phyloP scores from a whole-genome alignment of 2,329 filamentous ascomycete species.

The Scytalidium lignicola region DNA sequence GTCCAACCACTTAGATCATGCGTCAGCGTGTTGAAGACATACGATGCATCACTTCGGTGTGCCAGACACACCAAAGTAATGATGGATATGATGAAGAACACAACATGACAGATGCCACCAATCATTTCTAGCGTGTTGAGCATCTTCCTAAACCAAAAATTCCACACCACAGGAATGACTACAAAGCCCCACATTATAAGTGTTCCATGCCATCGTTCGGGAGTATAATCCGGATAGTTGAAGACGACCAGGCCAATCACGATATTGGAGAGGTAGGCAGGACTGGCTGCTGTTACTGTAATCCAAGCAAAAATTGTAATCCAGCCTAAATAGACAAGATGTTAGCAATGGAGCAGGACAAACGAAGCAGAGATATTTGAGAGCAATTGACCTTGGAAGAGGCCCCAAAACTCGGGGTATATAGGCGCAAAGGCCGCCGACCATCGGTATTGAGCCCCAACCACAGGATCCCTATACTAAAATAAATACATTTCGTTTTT shows the following conservation, averaged over 20 bases:
- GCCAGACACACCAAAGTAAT: constrained; percentile 28
- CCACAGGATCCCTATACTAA: neutral
- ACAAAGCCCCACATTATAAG: constrained; percentile 37
- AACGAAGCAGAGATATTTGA: neutral
- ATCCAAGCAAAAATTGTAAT: constrained; percentile 7
- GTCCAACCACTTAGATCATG: constrained; percentile 23
- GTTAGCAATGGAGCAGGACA: neutral
- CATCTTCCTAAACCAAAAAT: constrained; percentile 32
- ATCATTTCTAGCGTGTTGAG: constrained; percentile 36
- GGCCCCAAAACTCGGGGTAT: constrained; percentile 6
- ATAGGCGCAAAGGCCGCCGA: constrained; percentile 8
- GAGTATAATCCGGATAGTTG: constrained; percentile 31
- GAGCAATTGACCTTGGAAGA: constrained; percentile 6
- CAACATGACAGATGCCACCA: constrained; percentile 36
- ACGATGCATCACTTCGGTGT: constrained; percentile 9
- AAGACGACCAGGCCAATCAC: constrained; percentile 2
- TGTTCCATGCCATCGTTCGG: constrained; percentile 36
- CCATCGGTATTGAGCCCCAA: constrained; percentile 10
- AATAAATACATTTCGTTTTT: no score
- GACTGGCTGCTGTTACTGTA: constrained; percentile 7
- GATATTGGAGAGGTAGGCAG: constrained; percentile 7
- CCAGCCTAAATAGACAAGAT: constrained; percentile 1
- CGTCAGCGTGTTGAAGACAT: constrained; percentile 23
- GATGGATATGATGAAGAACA: constrained; percentile 37
- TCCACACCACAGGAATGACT: constrained; percentile 35